Conservation (phyloP, 331 rosid genomes). For the Acacia concinna region DNA sequence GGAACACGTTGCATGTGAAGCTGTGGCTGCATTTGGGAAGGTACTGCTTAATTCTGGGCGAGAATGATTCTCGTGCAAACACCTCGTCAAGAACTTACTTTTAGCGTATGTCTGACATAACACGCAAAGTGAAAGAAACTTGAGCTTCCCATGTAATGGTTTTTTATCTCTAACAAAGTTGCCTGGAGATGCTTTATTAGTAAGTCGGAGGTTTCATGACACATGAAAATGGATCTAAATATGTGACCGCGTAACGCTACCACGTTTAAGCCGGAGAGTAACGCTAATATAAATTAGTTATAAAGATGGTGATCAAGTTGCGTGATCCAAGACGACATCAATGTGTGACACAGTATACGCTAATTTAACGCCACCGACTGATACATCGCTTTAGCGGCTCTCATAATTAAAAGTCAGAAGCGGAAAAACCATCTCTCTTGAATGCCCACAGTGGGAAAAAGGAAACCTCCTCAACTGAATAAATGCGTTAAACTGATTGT, state of each 20-base stretch:
- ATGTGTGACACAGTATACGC: too few species aligned
- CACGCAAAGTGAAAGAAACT: not conserved
- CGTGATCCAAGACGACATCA: not conserved
- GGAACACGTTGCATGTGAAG: not conserved
- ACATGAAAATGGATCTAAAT: not conserved
- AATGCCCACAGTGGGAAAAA: not conserved
- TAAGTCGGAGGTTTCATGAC: not conserved
- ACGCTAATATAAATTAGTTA: not conserved
- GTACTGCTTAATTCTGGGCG: not conserved
- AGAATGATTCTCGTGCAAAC: not conserved
- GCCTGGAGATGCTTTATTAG: not conserved
- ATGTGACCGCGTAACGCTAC: not conserved
- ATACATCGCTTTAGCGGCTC: not conserved
- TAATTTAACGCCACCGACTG: not conserved
- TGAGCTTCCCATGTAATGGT: not conserved
- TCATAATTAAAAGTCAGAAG: not conserved
- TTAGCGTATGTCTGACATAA: not conserved
- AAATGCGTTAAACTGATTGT: constrained; percentile 6
- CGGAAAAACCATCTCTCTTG: not conserved
- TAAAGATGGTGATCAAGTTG: not conserved
- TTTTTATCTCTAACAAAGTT: not conserved
- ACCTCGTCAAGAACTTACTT: not conserved
- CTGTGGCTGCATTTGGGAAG: not conserved
- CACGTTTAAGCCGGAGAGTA: not conserved
- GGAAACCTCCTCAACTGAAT: not conserved